phyloP scores from a whole-genome alignment of 2,329 filamentous ascomycete genomes.

The Aureobasidium mangrovei region DNA sequence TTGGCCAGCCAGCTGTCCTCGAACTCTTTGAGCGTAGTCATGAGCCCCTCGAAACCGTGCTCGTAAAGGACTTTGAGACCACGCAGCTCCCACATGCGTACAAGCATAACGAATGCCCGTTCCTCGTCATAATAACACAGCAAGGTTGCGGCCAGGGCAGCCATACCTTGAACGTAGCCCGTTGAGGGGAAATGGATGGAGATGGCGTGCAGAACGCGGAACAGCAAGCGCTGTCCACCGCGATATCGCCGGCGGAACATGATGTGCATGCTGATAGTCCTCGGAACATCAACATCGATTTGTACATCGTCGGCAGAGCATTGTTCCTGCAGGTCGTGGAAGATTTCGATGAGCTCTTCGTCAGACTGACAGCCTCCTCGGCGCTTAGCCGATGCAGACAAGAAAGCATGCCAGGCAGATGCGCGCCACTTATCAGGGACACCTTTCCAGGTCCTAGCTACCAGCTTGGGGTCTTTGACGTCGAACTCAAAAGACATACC shows the following conservation, averaged over 20 bases:
- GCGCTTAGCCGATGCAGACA: slow-evolving; percentile 65
- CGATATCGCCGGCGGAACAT: slow-evolving; percentile 93
- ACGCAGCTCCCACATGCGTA: slow-evolving; percentile 84
- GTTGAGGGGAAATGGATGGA: slow-evolving; percentile 85
- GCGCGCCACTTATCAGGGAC: slow-evolving; percentile 93
- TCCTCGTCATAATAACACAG: slow-evolving; percentile 97
- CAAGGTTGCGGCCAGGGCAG: slow-evolving; percentile 79
- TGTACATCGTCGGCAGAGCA: slow-evolving; percentile 86
- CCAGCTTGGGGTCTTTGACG: slow-evolving; percentile 64
- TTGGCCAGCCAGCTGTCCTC: slow-evolving; percentile 71
- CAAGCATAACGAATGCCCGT: slow-evolving; percentile 87
- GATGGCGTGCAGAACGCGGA: slow-evolving; percentile 84
- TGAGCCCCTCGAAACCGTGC: slow-evolving; percentile 75
- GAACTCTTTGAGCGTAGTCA: slow-evolving; percentile 78
- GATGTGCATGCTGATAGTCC: slow-evolving; percentile 90
- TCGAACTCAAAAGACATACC: slow-evolving; percentile 73
- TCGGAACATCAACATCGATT: slow-evolving; percentile 92
- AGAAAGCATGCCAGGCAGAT: slow-evolving; percentile 90
- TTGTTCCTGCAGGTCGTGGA: slow-evolving; percentile 62
- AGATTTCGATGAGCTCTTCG: slow-evolving; percentile 60
- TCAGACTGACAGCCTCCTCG: slow-evolving; percentile 54
- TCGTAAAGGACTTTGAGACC: slow-evolving; percentile 79
- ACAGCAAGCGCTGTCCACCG: slow-evolving; percentile 83
- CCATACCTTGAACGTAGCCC: slow-evolving; percentile 98
- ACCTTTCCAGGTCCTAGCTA: slow-evolving; percentile 93